Base-by-base conservation (phyloP, 352 stramenopile species). In the Thraustotheca clavata region DNA sequence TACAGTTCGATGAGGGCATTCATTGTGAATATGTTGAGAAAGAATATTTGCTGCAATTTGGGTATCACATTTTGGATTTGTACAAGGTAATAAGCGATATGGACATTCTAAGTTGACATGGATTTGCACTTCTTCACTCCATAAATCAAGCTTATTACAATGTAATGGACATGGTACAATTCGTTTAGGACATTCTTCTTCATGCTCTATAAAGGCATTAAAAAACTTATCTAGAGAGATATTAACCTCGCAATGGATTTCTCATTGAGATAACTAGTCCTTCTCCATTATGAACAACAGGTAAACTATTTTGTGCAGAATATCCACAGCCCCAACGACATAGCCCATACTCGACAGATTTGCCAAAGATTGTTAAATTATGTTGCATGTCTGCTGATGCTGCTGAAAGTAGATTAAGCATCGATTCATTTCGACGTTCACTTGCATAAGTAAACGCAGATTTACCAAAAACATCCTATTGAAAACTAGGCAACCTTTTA, bases 111-210 rank as follows among this genome's bases (percentile, higher is more conserved):
- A 46, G 1, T 41, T 18, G 0, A 77, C 29, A 43, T 90, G 80
- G 0, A 67, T 31, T 3, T 55, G 50, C 59, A 91, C 36, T 6
- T 68, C 62, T 47, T 89, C 77, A 0, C 75, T 73, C 76, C 81
- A 87, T 11, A 91, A 49, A 41, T 43, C 68, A 18, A 6, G 18
- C 40, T 47, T 70, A 48, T 27, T 65, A 59, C 73, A 77, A 3
- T 36, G 63, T 5, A 67, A 50, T 24, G 80, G 76, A 71, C 80
- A 90, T 0, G 14, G 0, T 0, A 89, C 69, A 31, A 74, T 50
- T 0, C 79, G 80, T 50, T 89, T 89, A 0, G 68, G 60, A 40
- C 83, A 91, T 27, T 91, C 80, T 0, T 73, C 55, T 16, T 69
- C 76, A 82, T 16, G 84, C 39, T 5, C 71, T 76, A 12, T 73